These are phyloP conservation scores for Limonium bicolor DNA, from an alignment of 148 eudicot species.

Conservation along the genomic window DNA sequence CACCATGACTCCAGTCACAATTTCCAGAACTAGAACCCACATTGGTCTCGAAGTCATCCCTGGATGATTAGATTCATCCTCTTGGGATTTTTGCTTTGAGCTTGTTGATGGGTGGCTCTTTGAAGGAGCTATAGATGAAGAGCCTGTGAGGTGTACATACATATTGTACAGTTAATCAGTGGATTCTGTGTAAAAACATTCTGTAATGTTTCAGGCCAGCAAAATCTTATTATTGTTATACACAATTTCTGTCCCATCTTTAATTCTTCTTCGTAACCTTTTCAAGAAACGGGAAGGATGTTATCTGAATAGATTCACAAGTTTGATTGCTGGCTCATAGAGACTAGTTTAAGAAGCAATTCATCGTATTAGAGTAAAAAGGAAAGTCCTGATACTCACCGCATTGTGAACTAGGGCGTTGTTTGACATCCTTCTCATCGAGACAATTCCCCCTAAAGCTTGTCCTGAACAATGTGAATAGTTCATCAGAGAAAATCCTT, in stretches of 20 bases:
- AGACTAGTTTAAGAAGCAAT: too few species aligned
- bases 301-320: not conserved
- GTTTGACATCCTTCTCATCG: conserved; percentile 45
- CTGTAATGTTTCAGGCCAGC: not conserved
- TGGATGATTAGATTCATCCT: conserved; percentile 23
- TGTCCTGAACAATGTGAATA: conserved; percentile 21
- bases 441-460: conserved; percentile 94
- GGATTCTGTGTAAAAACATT: not conserved
- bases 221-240: not conserved
- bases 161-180: too few species aligned
- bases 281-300: too few species aligned
- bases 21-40: conserved; percentile 75
- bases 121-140: conserved; percentile 17
- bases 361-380: too few species aligned
- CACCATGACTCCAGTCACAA: conserved; percentile 62
- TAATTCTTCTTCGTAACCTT: too few species aligned
- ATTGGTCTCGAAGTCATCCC: conserved; percentile 38
- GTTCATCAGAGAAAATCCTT: not conserved
- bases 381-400: conserved; percentile 58
- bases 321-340: too few species aligned
- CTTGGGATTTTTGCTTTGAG: conserved; percentile 22
- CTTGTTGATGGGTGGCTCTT: conserved; percentile 24
- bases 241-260: too few species aligned
- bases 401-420: conserved; percentile 55
- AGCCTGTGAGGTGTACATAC: conserved; percentile 24